Percentiles rank a stretch among this genome's conserved stretches.
Evolutionary conservation across 129 eudicot species (phyloP).

Genomic region (Oenanthe sinensis): DNA sequence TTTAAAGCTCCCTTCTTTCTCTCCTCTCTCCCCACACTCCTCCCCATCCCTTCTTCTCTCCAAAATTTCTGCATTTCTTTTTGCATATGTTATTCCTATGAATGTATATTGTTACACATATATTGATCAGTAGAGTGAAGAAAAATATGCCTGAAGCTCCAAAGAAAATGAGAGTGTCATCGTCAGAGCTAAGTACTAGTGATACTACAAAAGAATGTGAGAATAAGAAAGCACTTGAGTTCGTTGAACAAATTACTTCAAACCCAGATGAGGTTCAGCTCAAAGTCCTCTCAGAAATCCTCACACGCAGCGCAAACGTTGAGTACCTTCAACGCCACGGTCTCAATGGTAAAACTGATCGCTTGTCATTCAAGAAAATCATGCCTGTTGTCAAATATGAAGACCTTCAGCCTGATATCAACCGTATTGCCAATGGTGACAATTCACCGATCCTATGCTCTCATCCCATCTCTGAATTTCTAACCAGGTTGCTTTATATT

Average conservation of each 20-base stretch:
- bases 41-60: background rate
- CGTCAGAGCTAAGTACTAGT: too few relatives aligned
- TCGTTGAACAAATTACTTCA: conserved; percentile 56
- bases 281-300: conserved; percentile 52
- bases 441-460: conserved; percentile 57
- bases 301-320: conserved; percentile 43
- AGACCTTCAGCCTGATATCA: conserved; percentile 43
- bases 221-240: conserved; percentile 42
- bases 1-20: background rate
- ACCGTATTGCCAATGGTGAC: conserved; percentile 71
- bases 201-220: too few relatives aligned
- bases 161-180: conserved; percentile 5
- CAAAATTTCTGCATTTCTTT: background rate
- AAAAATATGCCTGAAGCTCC: conserved; percentile 66
- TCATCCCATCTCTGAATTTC: conserved; percentile 62
- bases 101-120: too few relatives aligned
- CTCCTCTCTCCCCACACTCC: background rate
- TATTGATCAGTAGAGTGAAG: too few relatives aligned
- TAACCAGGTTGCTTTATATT: conserved; percentile 38
- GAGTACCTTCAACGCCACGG: conserved; percentile 54
- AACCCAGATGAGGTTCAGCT: conserved; percentile 54
- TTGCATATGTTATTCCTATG: too few relatives aligned
- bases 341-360: conserved; percentile 35
- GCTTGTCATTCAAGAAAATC: conserved; percentile 48
- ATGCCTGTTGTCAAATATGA: conserved; percentile 68